Percentiles rank a stretch among this genome's conserved stretches.
Evolutionary conservation across 2,329 filamentous ascomycete genomes (phyloP).

Genomic region (Talaromyces amestolkiae): DNA sequence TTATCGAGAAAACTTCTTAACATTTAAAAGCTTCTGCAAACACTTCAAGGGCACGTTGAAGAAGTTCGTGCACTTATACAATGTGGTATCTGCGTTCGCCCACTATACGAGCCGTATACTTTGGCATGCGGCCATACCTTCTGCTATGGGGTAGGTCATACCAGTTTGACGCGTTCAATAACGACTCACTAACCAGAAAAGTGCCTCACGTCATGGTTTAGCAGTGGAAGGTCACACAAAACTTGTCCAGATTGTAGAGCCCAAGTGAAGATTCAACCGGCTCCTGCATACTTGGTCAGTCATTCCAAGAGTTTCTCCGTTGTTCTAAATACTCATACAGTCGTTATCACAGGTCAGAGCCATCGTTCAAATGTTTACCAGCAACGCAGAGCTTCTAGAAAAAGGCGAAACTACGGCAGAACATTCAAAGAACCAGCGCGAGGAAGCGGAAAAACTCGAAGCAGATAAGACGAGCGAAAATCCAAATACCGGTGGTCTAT

Average conservation of each 20-base stretch:
- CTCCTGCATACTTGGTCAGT: slow-evolving; percentile 62
- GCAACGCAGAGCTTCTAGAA: slow-evolving; percentile 59
- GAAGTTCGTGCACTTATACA: slow-evolving; percentile 60
- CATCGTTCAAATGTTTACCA: slow-evolving; percentile 62
- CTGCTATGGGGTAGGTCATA: slow-evolving; percentile 60
- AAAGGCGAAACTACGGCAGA: slow-evolving; percentile 62
- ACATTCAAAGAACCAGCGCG: slow-evolving; percentile 56
- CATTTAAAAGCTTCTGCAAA: slow-evolving; percentile 37
- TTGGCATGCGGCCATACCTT: slow-evolving; percentile 69
- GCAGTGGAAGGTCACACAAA: slow-evolving; percentile 55
- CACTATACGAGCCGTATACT: slow-evolving; percentile 68
- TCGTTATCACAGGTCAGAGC: slow-evolving; percentile 55
- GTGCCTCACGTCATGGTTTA: slow-evolving; percentile 59
- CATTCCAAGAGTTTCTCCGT: neutral
- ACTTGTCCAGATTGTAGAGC: slow-evolving; percentile 68
- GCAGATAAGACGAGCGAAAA: slow-evolving; percentile 57
- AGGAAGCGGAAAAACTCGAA: slow-evolving; percentile 60
- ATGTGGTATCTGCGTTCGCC: slow-evolving; percentile 67
- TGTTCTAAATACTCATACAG: slow-evolving; percentile 18
- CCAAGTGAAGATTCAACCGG: slow-evolving; percentile 57
- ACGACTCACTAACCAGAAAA: slow-evolving; percentile 28
- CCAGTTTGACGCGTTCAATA: neutral
- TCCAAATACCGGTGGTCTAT: slow-evolving; percentile 55
- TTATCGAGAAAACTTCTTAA: slow-evolving; percentile 17
- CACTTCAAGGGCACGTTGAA: slow-evolving; percentile 56